These are phyloP conservation scores for Rhodomyrtus tomentosa DNA, from an alignment of 345 rosid species.

Conservation along the genomic window DNA sequence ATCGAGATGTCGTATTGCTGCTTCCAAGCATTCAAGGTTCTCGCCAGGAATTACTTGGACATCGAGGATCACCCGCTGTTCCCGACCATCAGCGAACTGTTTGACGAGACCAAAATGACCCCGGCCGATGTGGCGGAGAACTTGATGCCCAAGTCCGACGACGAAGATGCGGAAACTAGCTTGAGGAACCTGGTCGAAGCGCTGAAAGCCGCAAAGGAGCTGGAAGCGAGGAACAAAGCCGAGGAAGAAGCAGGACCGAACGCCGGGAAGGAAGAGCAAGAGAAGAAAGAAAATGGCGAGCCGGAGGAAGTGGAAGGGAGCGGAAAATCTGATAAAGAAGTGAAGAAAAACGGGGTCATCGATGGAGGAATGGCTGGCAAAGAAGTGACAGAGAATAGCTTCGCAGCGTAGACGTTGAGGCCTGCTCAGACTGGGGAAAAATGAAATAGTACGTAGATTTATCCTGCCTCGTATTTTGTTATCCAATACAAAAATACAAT, in stretches of 20 bases:
- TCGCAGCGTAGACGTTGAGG: neutral
- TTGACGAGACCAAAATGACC: neutral
- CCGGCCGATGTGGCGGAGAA: constrained; percentile 8
- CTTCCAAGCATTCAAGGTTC: constrained; percentile 3
- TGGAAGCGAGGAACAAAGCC: neutral
- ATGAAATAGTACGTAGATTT: neutral
- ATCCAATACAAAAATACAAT: too few relatives aligned
- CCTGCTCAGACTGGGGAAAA: neutral
- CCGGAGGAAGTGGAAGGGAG: neutral
- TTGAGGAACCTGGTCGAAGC: constrained; percentile 1
- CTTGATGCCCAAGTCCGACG: constrained; percentile 1
- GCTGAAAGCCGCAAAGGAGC: neutral
- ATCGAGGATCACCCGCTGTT: neutral
- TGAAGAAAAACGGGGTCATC: neutral
- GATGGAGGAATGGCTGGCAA: neutral
- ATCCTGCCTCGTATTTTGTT: neutral
- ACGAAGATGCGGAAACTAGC: neutral
- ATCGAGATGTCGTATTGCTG: constrained; percentile 6
- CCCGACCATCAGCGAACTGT: neutral
- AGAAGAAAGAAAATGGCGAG: neutral
- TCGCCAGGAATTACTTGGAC: constrained; percentile 4
- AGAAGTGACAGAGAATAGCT: neutral
- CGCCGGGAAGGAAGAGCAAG: neutral
- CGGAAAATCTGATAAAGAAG: neutral
- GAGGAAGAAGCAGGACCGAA: neutral